Conservation (phyloP, 768 basidiomycete species). For the Hydnum rufescens region DNA sequence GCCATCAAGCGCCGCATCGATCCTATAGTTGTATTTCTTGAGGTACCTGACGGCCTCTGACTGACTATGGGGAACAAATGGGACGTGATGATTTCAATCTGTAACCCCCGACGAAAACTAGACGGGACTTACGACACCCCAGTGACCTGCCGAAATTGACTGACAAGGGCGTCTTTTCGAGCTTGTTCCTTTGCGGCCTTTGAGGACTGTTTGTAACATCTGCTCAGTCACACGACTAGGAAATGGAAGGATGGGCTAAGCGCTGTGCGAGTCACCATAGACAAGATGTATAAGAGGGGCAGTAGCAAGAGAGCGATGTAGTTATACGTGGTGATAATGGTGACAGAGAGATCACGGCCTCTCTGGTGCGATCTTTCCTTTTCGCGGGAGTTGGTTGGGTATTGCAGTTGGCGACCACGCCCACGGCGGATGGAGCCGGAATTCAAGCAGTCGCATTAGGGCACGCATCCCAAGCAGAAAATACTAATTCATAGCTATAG, state of each 20-base stretch:
- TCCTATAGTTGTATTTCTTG: constrained; percentile 8
- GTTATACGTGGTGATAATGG: neutral
- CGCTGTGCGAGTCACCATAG: neutral
- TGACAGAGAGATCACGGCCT: neutral
- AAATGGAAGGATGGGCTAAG: neutral
- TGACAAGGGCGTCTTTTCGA: constrained; percentile 7
- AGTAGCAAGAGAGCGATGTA: neutral
- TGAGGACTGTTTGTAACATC: neutral
- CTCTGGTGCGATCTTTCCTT: no score
- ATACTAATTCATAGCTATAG: no score
- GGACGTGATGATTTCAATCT: neutral
- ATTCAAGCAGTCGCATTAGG: no score
- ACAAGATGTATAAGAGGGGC: neutral
- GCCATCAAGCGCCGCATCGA: constrained; percentile 13
- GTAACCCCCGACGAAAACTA: neutral
- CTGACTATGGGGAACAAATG: constrained; percentile 3
- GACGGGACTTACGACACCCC: constrained; percentile 3
- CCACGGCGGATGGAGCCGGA: no score
- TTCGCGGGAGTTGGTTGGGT: no score
- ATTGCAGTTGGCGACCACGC: no score
- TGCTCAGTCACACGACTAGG: neutral
- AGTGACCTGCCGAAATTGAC: neutral
- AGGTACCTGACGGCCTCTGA: constrained; percentile 6
- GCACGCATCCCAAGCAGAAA: no score
- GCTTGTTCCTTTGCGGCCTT: constrained; percentile 2